A percentile compares a stretch with the other conserved stretches of the same genome.
These are phyloP conservation scores for Fonsecaea erecta DNA, from an alignment of 2,329 filamentous ascomycete genomes.

Conservation along the genomic window DNA sequence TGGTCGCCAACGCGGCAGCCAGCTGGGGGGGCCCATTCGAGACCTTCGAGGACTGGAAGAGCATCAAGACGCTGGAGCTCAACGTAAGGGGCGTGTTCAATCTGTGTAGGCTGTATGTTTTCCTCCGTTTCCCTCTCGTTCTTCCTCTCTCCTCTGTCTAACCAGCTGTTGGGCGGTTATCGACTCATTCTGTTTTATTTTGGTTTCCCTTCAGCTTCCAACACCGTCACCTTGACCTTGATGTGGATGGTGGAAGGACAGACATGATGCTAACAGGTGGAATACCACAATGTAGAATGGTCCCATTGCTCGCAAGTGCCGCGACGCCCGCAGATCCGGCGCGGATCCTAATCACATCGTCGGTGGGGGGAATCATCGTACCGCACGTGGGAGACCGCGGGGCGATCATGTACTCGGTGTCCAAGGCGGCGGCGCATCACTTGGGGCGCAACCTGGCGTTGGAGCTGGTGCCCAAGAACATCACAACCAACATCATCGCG, in stretches of 20 bases:
- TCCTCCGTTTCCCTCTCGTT: neutral
- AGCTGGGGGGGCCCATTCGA: conserved; percentile 34
- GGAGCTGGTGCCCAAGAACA: conserved; percentile 47
- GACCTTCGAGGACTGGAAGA: conserved; percentile 25
- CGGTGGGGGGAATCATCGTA: conserved; percentile 27
- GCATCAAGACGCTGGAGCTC: conserved; percentile 28
- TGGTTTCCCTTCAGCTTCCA: neutral
- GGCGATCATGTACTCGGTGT: conserved; percentile 43
- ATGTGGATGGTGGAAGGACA: neutral
- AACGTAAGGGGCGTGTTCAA: conserved; percentile 32
- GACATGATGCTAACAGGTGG: neutral
- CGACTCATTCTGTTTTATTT: conserved; percentile 1
- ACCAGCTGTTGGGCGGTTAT: too few species aligned
- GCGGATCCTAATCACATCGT: conserved; percentile 28
- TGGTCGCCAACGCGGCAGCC: conserved; percentile 36
- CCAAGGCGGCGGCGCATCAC: conserved; percentile 48
- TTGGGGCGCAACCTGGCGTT: conserved; percentile 47
- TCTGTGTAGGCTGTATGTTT: conserved; percentile 40
- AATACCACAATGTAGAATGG: conserved; percentile 25
- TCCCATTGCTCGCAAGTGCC: conserved; percentile 17
- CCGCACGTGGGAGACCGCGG: conserved; percentile 25
- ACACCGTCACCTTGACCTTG: neutral
- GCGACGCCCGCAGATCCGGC: conserved; percentile 20
- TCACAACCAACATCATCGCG: conserved; percentile 47
- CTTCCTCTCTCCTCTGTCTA: neutral